Evolutionary conservation across 179 eudicot species (phyloP).

Genomic region (Carnegiea gigantea): DNA sequence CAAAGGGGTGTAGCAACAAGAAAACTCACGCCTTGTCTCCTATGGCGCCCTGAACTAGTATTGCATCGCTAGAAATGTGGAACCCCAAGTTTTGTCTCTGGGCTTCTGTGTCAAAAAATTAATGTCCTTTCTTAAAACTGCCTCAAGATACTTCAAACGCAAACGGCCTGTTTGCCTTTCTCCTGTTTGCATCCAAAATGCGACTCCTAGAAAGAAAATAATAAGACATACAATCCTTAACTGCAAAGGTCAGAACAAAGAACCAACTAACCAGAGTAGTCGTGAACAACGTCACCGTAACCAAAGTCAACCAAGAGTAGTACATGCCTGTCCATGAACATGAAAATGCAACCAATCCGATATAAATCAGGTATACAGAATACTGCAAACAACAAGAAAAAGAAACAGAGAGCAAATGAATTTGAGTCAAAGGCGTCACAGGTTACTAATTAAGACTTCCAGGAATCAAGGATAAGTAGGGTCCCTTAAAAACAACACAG

Average conservation of each 20-base stretch:
- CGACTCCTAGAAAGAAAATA: constrained; percentile 44
- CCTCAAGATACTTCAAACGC: constrained; percentile 53
- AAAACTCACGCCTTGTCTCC: no score
- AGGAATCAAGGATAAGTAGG: no score
- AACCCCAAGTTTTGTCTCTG: constrained; percentile 44
- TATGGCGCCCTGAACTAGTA: constrained; percentile 67
- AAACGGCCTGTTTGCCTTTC: constrained; percentile 65
- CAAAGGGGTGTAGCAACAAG: no score
- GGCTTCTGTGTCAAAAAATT: constrained; percentile 59
- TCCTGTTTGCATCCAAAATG: constrained; percentile 74
- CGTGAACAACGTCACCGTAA: neutral
- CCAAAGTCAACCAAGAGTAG: neutral
- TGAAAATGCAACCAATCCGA: constrained; percentile 44
- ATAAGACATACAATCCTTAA: neutral
- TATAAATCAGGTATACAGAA: constrained; percentile 58
- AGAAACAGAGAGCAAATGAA: neutral
- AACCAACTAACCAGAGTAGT: neutral
- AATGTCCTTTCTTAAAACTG: constrained; percentile 52
- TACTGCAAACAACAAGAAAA: constrained; percentile 36
- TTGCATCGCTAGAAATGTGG: constrained; percentile 71
- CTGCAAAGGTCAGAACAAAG: neutral
- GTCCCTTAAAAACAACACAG: no score
- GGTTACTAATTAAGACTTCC: no score
- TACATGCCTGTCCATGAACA: constrained; percentile 62
- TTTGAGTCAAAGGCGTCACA: no score